Evolutionary conservation across 306 rosid species (phyloP).

Genomic region (Delonix regia): DNA sequence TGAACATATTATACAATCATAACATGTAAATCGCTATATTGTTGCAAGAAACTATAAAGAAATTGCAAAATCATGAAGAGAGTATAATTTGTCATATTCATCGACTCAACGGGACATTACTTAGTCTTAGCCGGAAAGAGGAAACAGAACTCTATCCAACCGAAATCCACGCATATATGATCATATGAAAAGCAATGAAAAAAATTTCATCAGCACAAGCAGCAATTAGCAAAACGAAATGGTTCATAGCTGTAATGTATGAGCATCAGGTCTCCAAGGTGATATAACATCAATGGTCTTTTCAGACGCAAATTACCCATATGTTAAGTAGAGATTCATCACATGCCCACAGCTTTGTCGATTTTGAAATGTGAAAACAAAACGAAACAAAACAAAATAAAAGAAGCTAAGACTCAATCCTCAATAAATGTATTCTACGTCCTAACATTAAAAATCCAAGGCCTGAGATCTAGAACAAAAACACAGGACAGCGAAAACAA

Average conservation of each 20-base stretch:
- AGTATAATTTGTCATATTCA: neutral
- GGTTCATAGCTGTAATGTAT: neutral
- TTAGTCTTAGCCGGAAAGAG: neutral
- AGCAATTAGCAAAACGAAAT: neutral
- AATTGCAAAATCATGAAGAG: too few species aligned
- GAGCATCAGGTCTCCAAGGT: constrained; percentile 61
- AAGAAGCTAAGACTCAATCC: neutral
- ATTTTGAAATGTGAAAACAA: too few species aligned
- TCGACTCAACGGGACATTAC: neutral
- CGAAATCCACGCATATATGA: neutral
- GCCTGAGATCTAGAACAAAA: neutral
- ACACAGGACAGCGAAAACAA: neutral
- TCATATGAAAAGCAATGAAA: neutral
- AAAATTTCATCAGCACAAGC: neutral
- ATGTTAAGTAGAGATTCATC: constrained; percentile 39
- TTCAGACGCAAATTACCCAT: constrained; percentile 68
- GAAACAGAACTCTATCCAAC: neutral
- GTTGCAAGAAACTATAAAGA: neutral
- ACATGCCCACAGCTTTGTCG: constrained; percentile 6
- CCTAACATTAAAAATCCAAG: neutral
- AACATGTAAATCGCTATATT: neutral
- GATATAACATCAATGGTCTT: constrained; percentile 45
- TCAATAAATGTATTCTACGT: neutral
- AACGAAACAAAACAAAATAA: too few species aligned
- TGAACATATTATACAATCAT: neutral